These are phyloP conservation scores for Penicillium coprophilum DNA, from an alignment of 495 filamentous ascomycete genomes.

Conservation along the genomic window DNA sequence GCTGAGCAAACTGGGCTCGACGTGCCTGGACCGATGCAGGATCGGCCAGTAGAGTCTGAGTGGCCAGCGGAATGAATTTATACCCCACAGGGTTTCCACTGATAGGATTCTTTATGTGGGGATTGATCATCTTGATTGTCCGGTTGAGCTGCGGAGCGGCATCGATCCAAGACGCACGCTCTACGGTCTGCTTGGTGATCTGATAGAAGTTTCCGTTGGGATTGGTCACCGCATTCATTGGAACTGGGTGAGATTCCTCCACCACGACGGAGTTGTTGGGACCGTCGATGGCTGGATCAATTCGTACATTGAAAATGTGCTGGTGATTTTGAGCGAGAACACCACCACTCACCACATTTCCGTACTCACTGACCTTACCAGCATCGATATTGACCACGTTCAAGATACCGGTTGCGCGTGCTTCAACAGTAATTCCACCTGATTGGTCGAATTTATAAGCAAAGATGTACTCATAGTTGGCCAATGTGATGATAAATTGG, in stretches of 20 bases:
- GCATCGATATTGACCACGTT: constrained; percentile 85
- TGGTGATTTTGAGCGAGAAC: constrained; percentile 83
- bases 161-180: constrained; percentile 66
- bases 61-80: constrained; percentile 72
- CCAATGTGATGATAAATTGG: constrained; percentile 78
- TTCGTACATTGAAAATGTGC: constrained; percentile 87
- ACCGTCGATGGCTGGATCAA: constrained; percentile 84
- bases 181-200: constrained; percentile 58
- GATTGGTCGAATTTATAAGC: constrained; percentile 88
- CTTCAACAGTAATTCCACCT: constrained; percentile 77
- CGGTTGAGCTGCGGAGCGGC: constrained; percentile 65
- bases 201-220: constrained; percentile 81
- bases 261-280: constrained; percentile 66
- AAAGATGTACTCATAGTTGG: constrained; percentile 86
- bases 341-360: constrained; percentile 84
- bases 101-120: constrained; percentile 63
- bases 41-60: constrained; percentile 80
- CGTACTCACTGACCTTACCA: constrained; percentile 57
- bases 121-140: constrained; percentile 80
- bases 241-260: constrained; percentile 72
- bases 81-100: constrained; percentile 78
- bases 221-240: constrained; percentile 69
- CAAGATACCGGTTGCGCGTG: constrained; percentile 83
- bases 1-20: constrained; percentile 84
- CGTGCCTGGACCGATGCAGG: constrained; percentile 68